Percentiles rank a stretch among this genome's conserved stretches.
phyloP scores from a whole-genome alignment of 176 grass and related monocot genomes.

The sorghum (Sorghum bicolor) region DNA sequence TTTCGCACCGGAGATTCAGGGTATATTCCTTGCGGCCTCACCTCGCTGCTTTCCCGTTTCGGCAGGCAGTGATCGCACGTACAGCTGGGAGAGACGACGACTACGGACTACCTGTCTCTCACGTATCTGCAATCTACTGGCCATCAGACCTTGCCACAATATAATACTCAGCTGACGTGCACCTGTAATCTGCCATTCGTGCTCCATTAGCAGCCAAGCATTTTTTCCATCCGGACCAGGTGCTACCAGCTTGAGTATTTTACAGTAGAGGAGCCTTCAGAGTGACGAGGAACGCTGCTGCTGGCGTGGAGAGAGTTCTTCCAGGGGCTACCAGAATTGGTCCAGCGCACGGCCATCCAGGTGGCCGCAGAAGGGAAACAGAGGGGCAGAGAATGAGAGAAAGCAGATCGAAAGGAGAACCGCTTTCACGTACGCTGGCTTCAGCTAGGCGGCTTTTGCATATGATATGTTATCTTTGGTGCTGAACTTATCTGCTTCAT shows the following conservation, averaged over 20 bases:
- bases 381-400: neutral
- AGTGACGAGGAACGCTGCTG: neutral
- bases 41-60: conserved; percentile 24
- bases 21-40: conserved; percentile 27
- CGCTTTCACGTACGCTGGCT: conserved; percentile 25
- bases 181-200: neutral
- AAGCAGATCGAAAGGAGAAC: neutral
- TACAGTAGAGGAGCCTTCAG: conserved; percentile 26
- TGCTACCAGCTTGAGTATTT: neutral
- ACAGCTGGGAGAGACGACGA: neutral
- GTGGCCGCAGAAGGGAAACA: neutral
- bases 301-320: neutral
- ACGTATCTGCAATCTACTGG: conserved; percentile 35
- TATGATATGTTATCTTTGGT: conserved; percentile 31
- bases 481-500: conserved; percentile 40
- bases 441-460: neutral
- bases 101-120: neutral
- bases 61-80: neutral
- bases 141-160: neutral
- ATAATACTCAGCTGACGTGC: conserved; percentile 13
- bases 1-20: neutral
- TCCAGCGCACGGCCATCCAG: conserved; percentile 9
- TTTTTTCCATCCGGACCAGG: neutral
- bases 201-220: neutral
- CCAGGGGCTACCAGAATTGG: conserved; percentile 1